A percentile compares a stretch with the other conserved stretches of the same genome.
These are phyloP conservation scores for Phytopythium sindhum DNA, from an alignment of 352 stramenopile genomes.

Conservation along the genomic window DNA sequence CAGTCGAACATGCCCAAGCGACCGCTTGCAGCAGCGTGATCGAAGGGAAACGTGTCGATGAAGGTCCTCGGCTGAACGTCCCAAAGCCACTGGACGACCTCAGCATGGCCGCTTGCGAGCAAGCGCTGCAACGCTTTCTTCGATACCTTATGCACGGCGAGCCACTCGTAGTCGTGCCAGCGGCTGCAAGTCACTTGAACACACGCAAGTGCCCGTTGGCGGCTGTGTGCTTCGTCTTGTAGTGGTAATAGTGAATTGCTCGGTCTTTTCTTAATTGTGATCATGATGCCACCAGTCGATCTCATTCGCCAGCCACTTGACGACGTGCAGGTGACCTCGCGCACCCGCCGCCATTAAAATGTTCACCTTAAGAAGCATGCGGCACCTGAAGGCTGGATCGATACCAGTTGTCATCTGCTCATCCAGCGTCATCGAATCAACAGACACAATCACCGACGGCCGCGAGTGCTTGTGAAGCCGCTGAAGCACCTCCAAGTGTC, in stretches of 20 bases:
- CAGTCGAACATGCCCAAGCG: conserved; percentile 7
- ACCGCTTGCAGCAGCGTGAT: neutral
- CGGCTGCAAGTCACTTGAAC: neutral
- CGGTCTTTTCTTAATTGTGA: no score
- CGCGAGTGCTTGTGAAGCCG: conserved; percentile 15
- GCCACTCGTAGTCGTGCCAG: neutral
- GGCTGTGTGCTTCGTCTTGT: no score
- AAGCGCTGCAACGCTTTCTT: neutral
- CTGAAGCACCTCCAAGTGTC: conserved; percentile 14
- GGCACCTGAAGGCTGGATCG: neutral
- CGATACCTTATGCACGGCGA: neutral
- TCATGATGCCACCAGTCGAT: neutral
- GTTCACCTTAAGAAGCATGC: neutral
- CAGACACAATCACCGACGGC: no score
- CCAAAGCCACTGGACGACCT: neutral
- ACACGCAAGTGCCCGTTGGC: neutral
- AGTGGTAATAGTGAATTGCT: no score
- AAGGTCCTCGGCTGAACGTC: neutral
- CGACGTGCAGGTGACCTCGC: neutral
- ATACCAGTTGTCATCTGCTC: neutral
- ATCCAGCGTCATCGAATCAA: no score
- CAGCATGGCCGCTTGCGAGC: neutral
- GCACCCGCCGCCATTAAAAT: neutral
- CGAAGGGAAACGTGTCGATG: neutral
- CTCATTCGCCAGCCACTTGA: neutral